phyloP scores from a whole-genome alignment of 2,329 filamentous ascomycete species.

The Cladosporium sp. region DNA sequence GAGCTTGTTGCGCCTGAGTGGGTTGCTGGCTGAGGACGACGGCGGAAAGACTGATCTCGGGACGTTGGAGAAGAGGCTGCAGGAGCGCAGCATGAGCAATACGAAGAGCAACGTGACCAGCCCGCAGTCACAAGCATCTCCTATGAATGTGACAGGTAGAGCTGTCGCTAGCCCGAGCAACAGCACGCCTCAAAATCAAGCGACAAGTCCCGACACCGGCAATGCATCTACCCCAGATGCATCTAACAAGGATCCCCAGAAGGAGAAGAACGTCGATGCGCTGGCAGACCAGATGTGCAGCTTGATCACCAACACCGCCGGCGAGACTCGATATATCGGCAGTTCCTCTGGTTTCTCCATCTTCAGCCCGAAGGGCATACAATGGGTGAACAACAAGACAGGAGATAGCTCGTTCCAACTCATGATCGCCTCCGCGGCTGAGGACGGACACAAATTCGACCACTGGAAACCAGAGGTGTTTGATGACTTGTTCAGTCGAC shows the following conservation, averaged over 20 bases:
- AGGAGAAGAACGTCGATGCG: conserved; percentile 74
- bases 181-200: conserved; percentile 14
- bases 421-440: conserved; percentile 85
- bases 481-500: conserved; percentile 82
- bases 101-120: conserved; percentile 35
- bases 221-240: conserved; percentile 5
- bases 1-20: conserved; percentile 80
- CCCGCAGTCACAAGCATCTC: conserved; percentile 32
- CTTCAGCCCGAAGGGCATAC: conserved; percentile 95
- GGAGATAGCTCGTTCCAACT: conserved; percentile 93
- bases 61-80: conserved; percentile 74
- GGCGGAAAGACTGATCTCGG: conserved; percentile 78
- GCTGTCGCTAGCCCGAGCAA: conserved; percentile 6
- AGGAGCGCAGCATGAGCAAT: conserved; percentile 47
- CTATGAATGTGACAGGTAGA: conserved; percentile 4
- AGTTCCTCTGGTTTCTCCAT: conserved; percentile 98
- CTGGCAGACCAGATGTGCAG: conserved; percentile 99
- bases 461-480: conserved; percentile 99
- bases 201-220: conserved; percentile 4
- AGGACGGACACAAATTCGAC: conserved; percentile 93
- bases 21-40: conserved; percentile 82
- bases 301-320: conserved; percentile 88
- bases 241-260: conserved; percentile 40
- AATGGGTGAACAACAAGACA: conserved; percentile 98
- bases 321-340: conserved; percentile 94